Base-by-base conservation (phyloP, 2,329 filamentous ascomycete species). In the Alternaria ventricosa region DNA sequence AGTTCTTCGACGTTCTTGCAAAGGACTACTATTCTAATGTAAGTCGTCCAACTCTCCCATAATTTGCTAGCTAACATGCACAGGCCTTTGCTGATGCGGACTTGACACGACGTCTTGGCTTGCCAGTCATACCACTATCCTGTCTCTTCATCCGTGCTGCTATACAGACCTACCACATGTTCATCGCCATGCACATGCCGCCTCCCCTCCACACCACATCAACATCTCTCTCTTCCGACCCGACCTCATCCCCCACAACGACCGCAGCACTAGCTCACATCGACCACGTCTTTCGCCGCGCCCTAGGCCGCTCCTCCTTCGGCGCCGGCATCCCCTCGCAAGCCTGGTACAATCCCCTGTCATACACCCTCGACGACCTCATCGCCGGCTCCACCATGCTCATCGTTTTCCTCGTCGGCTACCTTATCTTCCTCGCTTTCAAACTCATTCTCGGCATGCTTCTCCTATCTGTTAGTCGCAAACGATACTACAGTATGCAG, bases 1-100 rank as follows among this genome's bases (percentile, higher is more conserved):
- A 94, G 23, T 97, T 96, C 76, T 87, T 98, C 15, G 96, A 99
- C 75, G 92, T 99, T 5, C 83, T 99, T 8, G 94, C 94, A 69
- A 98, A 98, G 79, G 96, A 99, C 79, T 99, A 99, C 81, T 99
- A 99, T 78, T 95, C 94, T 1, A 95, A 97, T 77, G 91, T 92
- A 77, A 81, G 89, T 25, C 11, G 8, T 15, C 20, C 4, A 13
- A 10, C 4, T 3, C 13, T 4, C 13, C n/a, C 18, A 8, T 3
- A 11, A 51, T 13, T 10, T 45, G 30, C 46, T 5, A 12, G 55
- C 67, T 72, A 56, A 70, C 57, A 51, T 5, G 12, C 28, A 56
- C 53, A 92, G 90, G 95, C 95, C 4, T 99, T 99, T 76, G 89
- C 90, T 12, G 92, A 96, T 23, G 94, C 96, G 25, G 95, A 96